phyloP scores from a whole-genome alignment of 331 rosid genomes.

The Quercus phellos region DNA sequence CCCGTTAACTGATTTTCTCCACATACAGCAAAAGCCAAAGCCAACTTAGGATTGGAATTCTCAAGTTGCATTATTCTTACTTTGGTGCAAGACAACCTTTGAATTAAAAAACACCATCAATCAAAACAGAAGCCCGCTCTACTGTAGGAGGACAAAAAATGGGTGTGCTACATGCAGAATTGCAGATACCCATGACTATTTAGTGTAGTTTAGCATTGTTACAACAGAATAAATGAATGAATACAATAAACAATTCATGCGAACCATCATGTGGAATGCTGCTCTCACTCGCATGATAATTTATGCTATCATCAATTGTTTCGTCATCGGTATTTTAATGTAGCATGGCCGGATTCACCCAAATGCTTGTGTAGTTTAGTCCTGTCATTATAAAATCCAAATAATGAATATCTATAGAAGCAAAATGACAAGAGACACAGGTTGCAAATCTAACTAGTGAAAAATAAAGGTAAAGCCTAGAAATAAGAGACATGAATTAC shows the following conservation, averaged over 20 bases:
- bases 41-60: neutral
- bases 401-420: neutral
- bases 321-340: constrained; percentile 47
- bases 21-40: neutral
- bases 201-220: constrained; percentile 5
- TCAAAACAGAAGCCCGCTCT: no score
- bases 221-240: constrained; percentile 35
- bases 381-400: constrained; percentile 44
- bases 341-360: constrained; percentile 76
- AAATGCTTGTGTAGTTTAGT: constrained; percentile 70
- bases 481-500: constrained; percentile 29
- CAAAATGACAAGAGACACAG: neutral
- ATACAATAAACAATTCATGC: constrained; percentile 13
- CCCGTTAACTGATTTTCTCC: neutral
- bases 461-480: neutral
- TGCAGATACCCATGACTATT: neutral
- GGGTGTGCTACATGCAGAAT: constrained; percentile 11
- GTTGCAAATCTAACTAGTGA: neutral
- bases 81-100: neutral
- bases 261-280: constrained; percentile 1
- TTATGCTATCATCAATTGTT: neutral
- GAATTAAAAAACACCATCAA: neutral
- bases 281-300: neutral
- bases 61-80: neutral
- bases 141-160: neutral